phyloP scores from a whole-genome alignment of 1,284 basidiomycete species.

The Phlebopus sp. region DNA sequence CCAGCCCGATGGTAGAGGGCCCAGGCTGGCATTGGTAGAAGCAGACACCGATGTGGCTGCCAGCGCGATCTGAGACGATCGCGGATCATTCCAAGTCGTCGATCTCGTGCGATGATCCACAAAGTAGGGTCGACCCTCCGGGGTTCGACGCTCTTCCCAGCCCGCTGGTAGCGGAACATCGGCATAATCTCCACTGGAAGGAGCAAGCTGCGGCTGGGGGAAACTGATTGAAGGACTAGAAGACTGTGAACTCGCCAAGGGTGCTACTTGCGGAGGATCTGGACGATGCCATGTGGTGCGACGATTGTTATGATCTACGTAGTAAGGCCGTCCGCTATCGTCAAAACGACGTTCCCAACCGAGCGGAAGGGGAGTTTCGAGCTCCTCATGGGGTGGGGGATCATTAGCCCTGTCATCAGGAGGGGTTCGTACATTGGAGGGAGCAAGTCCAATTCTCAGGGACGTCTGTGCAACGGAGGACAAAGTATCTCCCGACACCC shows the following conservation, averaged over 20 bases:
- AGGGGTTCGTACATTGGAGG: conserved; percentile 2
- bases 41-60: conserved; percentile 63
- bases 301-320: conserved; percentile 90
- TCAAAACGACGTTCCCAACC: conserved; percentile 96
- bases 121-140: conserved; percentile 97
- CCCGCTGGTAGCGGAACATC: conserved; percentile 89
- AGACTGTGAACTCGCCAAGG: conserved; percentile 8
- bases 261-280: conserved; percentile 19
- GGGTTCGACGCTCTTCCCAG: conserved; percentile 97
- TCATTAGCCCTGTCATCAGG: conserved; percentile 9
- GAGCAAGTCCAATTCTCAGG: conserved; percentile 16
- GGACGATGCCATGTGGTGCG: conserved; percentile 93
- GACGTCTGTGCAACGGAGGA: conserved; percentile 13
- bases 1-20: conserved; percentile 91
- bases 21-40: conserved; percentile 85
- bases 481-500: conserved; percentile 17
- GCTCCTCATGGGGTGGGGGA: conserved; percentile 18
- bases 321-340: conserved; percentile 78
- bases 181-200: conserved; percentile 25
- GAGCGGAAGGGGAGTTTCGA: conserved; percentile 51
- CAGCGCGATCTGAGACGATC: conserved; percentile 38
- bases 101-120: conserved; percentile 96
- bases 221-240: conserved; percentile 7
- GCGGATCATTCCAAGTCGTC: conserved; percentile 98
- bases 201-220: conserved; percentile 13